Evolutionary conservation across 208 protist genomes (phyloP).

Genomic region (Polymyxa betae): DNA sequence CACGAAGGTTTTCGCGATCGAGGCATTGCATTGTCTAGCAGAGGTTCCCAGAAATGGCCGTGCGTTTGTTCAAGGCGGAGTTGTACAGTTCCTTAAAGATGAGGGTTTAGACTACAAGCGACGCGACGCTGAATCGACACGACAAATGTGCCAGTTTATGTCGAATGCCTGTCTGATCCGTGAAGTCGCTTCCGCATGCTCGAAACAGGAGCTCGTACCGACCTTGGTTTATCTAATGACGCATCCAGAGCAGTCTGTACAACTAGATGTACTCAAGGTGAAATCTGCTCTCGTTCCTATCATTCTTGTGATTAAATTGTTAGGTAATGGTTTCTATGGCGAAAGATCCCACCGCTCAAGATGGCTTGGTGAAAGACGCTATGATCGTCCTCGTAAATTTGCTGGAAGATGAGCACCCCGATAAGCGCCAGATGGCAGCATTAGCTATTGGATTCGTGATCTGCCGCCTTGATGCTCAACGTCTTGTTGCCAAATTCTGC

Average conservation of each 20-base stretch:
- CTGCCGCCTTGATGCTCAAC: conserved; percentile 35
- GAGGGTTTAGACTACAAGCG: conserved; percentile 50
- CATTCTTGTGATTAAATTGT: not conserved
- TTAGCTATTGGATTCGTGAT: conserved; percentile 30
- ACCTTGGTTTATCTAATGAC: conserved; percentile 33
- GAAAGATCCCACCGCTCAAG: conserved; percentile 7
- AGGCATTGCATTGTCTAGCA: conserved; percentile 40
- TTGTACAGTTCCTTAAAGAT: conserved; percentile 46
- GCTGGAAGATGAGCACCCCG: conserved; percentile 32
- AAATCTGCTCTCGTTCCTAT: not conserved
- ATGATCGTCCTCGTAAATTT: not conserved
- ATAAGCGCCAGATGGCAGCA: conserved; percentile 31
- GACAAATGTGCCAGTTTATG: conserved; percentile 45
- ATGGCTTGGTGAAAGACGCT: not conserved
- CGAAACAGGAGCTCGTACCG: conserved; percentile 15
- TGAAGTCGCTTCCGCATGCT: conserved; percentile 32
- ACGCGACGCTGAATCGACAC: not conserved
- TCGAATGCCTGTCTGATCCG: conserved; percentile 44
- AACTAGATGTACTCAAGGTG: conserved; percentile 44
- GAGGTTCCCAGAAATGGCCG: conserved; percentile 35
- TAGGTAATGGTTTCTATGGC: conserved; percentile 39
- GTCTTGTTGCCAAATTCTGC: conserved; percentile 6
- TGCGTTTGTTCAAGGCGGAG: conserved; percentile 11
- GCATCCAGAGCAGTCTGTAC: conserved; percentile 12
- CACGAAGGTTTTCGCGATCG: conserved; percentile 47